These are phyloP conservation scores for Phlyctochytrium arcticum DNA, from an alignment of 192 early-diverging fungal genomes.

Conservation along the genomic window DNA sequence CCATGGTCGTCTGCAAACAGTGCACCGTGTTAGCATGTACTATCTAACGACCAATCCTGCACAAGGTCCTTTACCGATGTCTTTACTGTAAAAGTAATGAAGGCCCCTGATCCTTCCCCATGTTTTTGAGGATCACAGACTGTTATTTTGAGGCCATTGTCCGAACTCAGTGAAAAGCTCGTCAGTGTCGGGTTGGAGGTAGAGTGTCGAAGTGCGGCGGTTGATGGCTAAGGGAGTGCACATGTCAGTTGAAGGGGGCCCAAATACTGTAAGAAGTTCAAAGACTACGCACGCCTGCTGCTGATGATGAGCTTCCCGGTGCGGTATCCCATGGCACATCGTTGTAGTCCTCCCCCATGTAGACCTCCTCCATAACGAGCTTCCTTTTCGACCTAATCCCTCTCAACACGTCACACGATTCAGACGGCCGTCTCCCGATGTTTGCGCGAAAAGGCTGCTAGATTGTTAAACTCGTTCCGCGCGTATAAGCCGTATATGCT, in stretches of 20 bases:
- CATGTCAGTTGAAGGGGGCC: too few relatives aligned
- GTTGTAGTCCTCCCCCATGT: constrained; percentile 26
- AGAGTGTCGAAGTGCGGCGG: neutral
- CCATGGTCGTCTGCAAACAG: constrained; percentile 61
- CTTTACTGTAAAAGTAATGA: constrained; percentile 78
- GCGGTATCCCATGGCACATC: constrained; percentile 25
- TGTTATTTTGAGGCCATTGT: constrained; percentile 43
- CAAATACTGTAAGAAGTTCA: too few relatives aligned
- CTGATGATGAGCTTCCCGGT: too few relatives aligned
- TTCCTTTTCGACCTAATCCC: neutral
- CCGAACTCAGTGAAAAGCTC: constrained; percentile 15
- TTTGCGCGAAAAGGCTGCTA: too few relatives aligned
- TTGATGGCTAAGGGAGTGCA: neutral
- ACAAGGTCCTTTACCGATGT: constrained; percentile 61
- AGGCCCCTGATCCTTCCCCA: constrained; percentile 79
- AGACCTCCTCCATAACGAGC: constrained; percentile 21
- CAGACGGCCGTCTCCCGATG: too few relatives aligned
- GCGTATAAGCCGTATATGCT: too few relatives aligned
- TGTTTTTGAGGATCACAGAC: constrained; percentile 84
- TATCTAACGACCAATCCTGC: neutral
- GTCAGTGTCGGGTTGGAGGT: constrained; percentile 7
- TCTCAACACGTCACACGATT: neutral
- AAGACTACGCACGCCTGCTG: too few relatives aligned
- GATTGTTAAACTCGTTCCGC: too few relatives aligned
- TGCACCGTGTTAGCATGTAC: neutral